Base-by-base conservation (phyloP, 225 moss, liverwort and hornwort species). In the Anthoceros angustus region DNA sequence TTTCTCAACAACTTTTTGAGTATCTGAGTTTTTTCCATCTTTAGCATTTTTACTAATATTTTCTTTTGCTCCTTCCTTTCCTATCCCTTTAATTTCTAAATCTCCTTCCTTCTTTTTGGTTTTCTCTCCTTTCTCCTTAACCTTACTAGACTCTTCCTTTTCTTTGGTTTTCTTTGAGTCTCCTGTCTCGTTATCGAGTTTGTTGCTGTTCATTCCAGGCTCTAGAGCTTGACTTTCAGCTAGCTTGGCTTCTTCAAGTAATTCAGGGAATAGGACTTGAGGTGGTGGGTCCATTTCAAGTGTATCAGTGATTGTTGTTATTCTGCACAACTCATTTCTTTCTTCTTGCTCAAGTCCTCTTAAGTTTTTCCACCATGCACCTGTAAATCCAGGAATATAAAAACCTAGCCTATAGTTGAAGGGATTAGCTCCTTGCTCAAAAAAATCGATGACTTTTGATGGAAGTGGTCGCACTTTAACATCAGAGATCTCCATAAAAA, bases 351-450 rank as follows among this genome's bases (percentile, higher is more conserved):
- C 72, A n/a, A 91, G 46, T 4, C 80, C 74, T 32, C 68, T 75
- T 5, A 86, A 0, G 0, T 86, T 75, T 0, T 82, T 77, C 94
- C 94, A 95, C 70, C 76, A 70, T 2, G 77, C 61, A 6, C 86
- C 90, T 8, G 69, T 67, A 49, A 95, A 86, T 18, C 94, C 88
- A 12, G 94, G 94, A 8, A 95, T 72, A 16, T 80, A 77, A 2
- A 88, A 70, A 0, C 82, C 88, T 9, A 83, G 40, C 7, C 78
- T 79, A 0, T 86, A 95, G 0, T 26, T 23, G 66, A 95, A 95
- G 5, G 86, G 83, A 40, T 94, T 80, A 9, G 42, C 38, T 11
- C 61, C 42, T 25, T 72, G 66, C 15, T 67, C 50, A 6, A 45
- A 66, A 64, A 79, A 82, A 0, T 82, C 79, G 45, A 72, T 42